Percentiles rank a stretch among this genome's conserved stretches.
These are phyloP conservation scores for Leccinum variicolor DNA, from an alignment of 768 basidiomycete genomes.

Conservation along the genomic window DNA sequence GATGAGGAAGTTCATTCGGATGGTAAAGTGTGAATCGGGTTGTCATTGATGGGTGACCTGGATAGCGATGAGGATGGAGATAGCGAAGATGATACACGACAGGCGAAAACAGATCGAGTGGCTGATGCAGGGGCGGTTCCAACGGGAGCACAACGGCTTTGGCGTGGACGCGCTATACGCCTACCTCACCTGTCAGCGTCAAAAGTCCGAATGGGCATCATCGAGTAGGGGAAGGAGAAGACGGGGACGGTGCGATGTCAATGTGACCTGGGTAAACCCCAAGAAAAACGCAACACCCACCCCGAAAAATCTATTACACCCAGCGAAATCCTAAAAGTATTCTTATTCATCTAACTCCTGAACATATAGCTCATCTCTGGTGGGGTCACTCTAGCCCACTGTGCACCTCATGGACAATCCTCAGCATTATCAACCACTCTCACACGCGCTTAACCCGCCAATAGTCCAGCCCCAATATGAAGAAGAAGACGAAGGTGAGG, in stretches of 20 bases:
- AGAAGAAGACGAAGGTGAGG: conserved; percentile 19
- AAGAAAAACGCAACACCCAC: conserved; percentile 26
- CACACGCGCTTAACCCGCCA: conserved; percentile 69
- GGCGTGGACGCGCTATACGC: conserved; percentile 31
- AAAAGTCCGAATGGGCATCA: neutral
- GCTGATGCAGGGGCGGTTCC: conserved; percentile 1
- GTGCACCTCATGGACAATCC: conserved; percentile 53
- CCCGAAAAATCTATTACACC: conserved; percentile 30
- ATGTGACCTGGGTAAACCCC: conserved; percentile 28
- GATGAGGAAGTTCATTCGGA: conserved; percentile 42
- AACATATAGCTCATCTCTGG: conserved; percentile 22
- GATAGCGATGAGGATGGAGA: conserved; percentile 27
- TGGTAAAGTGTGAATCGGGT: conserved; percentile 64
- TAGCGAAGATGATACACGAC: conserved; percentile 4
- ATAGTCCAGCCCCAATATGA: conserved; percentile 37
- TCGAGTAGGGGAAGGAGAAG: conserved; percentile 9
- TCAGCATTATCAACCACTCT: conserved; percentile 78
- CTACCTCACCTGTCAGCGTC: conserved; percentile 16
- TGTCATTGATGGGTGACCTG: conserved; percentile 58
- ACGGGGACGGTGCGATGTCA: conserved; percentile 1
- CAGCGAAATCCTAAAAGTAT: conserved; percentile 27
- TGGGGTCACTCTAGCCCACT: neutral
- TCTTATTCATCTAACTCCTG: conserved; percentile 17
- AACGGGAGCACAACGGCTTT: conserved; percentile 14
- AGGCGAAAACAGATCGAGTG: neutral